Percentiles rank a stretch among this genome's conserved stretches.
These are phyloP conservation scores for Moesziomyces antarcticus DNA, from an alignment of 1,284 basidiomycete genomes.

Conservation along the genomic window DNA sequence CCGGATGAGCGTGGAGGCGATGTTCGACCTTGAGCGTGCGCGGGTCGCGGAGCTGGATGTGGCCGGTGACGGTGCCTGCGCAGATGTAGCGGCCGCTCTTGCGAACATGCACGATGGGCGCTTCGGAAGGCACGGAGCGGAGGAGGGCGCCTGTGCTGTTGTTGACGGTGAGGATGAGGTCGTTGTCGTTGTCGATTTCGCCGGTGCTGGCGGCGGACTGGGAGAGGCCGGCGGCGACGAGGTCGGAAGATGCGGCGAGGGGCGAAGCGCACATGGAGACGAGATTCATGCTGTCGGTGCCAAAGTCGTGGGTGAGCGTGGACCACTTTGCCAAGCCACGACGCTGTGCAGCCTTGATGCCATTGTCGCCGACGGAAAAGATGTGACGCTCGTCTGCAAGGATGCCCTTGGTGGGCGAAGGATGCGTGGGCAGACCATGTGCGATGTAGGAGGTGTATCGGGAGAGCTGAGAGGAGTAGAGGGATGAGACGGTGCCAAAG, in stretches of 20 bases:
- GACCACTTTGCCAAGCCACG: constrained; percentile 68
- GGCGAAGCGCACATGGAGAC: constrained; percentile 63
- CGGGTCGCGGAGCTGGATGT: constrained; percentile 65
- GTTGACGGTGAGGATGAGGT: constrained; percentile 59
- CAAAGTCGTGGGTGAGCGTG: constrained; percentile 26
- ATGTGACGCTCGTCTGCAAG: constrained; percentile 67
- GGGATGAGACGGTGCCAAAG: constrained; percentile 78
- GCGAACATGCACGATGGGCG: constrained; percentile 57
- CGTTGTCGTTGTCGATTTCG: constrained; percentile 46
- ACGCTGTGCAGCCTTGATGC: constrained; percentile 68
- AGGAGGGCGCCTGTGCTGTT: constrained; percentile 57
- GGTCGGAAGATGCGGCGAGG: constrained; percentile 57
- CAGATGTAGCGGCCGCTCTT: constrained; percentile 56
- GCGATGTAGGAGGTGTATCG: constrained; percentile 72
- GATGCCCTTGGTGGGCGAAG: constrained; percentile 62
- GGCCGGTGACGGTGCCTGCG: constrained; percentile 57
- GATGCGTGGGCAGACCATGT: constrained; percentile 73
- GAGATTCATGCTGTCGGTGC: constrained; percentile 48
- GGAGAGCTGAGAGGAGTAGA: constrained; percentile 76
- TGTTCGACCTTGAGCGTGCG: constrained; percentile 62
- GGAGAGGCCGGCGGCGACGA: constrained; percentile 60
- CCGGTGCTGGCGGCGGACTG: constrained; percentile 39
- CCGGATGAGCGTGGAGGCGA: constrained; percentile 64
- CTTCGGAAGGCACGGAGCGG: constrained; percentile 58
- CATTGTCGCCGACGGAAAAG: constrained; percentile 65